phyloP scores from a whole-genome alignment of 495 filamentous ascomycete genomes.

The Penicillium silybi region DNA sequence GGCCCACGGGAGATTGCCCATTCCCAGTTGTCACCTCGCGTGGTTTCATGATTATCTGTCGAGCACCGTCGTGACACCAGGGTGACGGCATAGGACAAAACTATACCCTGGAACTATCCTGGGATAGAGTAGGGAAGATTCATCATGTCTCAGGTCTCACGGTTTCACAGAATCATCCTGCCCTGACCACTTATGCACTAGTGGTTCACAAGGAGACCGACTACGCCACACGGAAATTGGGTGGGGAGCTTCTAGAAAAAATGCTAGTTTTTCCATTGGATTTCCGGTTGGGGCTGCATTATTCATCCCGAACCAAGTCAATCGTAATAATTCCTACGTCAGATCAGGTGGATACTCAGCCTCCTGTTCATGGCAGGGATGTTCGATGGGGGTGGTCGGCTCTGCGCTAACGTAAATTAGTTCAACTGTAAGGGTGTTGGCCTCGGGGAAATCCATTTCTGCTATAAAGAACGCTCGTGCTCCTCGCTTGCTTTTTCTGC shows the following conservation, averaged over 20 bases:
- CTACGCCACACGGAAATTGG: slow-evolving; percentile 24
- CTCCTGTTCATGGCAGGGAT: slow-evolving; percentile 42
- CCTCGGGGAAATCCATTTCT: slow-evolving; percentile 9
- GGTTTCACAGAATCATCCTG: too few species aligned
- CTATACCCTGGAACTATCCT: too few species aligned
- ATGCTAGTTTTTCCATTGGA: slow-evolving; percentile 29
- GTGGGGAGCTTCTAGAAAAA: slow-evolving; percentile 44
- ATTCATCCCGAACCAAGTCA: slow-evolving; percentile 15
- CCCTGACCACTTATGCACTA: background rate
- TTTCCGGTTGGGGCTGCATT: slow-evolving; percentile 34
- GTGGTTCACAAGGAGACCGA: slow-evolving; percentile 10
- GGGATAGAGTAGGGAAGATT: background rate
- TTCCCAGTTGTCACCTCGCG: slow-evolving; percentile 28
- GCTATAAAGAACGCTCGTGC: slow-evolving; percentile 23
- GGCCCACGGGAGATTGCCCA: slow-evolving; percentile 31
- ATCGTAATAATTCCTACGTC: slow-evolving; percentile 31
- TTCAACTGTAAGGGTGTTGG: slow-evolving; percentile 16
- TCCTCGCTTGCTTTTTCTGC: slow-evolving; percentile 11
- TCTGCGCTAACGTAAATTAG: slow-evolving; percentile 19
- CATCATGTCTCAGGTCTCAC: too few species aligned
- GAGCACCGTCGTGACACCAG: background rate
- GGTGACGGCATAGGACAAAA: background rate
- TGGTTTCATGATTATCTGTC: slow-evolving; percentile 25
- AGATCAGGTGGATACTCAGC: slow-evolving; percentile 33
- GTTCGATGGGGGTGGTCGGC: slow-evolving; percentile 14